Conservation (phyloP, 768 basidiomycete genomes). For the Chalciporus pseudorubinellus region DNA sequence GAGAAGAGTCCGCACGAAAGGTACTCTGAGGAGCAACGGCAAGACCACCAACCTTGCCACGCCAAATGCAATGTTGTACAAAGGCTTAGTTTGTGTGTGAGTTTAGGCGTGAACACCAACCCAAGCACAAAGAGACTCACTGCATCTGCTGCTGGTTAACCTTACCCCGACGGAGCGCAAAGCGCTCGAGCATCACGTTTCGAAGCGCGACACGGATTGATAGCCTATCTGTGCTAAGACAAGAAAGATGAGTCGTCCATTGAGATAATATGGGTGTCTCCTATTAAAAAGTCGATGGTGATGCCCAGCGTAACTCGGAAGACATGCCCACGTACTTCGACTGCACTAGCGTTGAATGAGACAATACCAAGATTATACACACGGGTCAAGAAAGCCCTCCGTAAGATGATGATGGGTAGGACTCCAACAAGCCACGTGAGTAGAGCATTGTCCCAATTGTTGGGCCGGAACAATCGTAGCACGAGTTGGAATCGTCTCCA, state of each 20-base stretch:
- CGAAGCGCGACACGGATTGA: slow-evolving; percentile 48
- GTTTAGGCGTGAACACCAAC: not conserved
- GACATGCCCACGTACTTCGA: slow-evolving; percentile 51
- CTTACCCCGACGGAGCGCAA: slow-evolving; percentile 45
- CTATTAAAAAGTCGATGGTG: slow-evolving; percentile 32
- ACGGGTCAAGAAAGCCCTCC: slow-evolving; percentile 63
- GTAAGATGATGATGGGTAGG: slow-evolving; percentile 54
- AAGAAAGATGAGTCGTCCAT: slow-evolving; percentile 64
- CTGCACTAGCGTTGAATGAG: slow-evolving; percentile 38
- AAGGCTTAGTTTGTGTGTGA: slow-evolving; percentile 15
- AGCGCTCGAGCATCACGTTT: slow-evolving; percentile 62
- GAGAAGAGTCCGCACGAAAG: slow-evolving; percentile 48
- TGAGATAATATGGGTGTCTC: slow-evolving; percentile 73
- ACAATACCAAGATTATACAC: slow-evolving; percentile 24
- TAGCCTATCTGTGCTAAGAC: slow-evolving; percentile 47
- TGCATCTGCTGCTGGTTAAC: slow-evolving; percentile 8
- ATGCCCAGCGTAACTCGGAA: not conserved
- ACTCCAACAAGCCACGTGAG: slow-evolving; percentile 51
- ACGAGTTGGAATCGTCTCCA: slow-evolving; percentile 20
- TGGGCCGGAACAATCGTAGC: slow-evolving; percentile 41
- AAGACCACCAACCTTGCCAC: slow-evolving; percentile 44
- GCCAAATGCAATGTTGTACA: slow-evolving; percentile 46
- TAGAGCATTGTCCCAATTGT: slow-evolving; percentile 41
- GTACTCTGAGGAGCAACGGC: slow-evolving; percentile 55
- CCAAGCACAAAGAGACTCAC: slow-evolving; percentile 12